Conservation (phyloP, 2,329 filamentous ascomycete genomes). For the Fusarium sp. region DNA sequence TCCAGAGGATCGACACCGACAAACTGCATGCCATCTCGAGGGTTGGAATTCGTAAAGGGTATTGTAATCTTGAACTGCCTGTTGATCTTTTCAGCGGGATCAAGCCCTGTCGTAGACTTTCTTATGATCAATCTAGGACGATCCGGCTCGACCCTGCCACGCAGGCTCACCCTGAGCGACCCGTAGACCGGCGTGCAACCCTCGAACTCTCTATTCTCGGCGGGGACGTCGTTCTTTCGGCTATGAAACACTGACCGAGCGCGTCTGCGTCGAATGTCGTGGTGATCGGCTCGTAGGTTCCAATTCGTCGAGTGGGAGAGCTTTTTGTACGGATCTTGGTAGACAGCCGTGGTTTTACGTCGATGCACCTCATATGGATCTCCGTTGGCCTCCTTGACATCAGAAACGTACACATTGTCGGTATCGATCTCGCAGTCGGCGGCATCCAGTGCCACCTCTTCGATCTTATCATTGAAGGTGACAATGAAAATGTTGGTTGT, state of each 20-base stretch:
- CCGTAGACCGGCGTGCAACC: conserved; percentile 65
- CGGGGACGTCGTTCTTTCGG: conserved; percentile 61
- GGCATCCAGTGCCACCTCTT: conserved; percentile 66
- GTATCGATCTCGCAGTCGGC: conserved; percentile 67
- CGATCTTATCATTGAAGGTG: conserved; percentile 64
- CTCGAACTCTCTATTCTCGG: conserved; percentile 61
- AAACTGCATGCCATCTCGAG: conserved; percentile 90
- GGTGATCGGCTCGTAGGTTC: conserved; percentile 74
- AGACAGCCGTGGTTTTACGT: conserved; percentile 54
- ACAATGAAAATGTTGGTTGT: conserved; percentile 83
- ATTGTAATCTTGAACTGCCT: conserved; percentile 65
- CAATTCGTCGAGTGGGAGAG: conserved; percentile 67
- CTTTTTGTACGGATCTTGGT: conserved; percentile 71
- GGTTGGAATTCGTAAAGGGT: conserved; percentile 77
- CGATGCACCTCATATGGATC: conserved; percentile 49
- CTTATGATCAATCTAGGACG: conserved; percentile 55
- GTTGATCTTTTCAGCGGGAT: conserved; percentile 50
- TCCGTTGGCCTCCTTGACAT: conserved; percentile 49
- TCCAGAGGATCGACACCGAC: conserved; percentile 84
- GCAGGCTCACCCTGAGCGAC: conserved; percentile 57
- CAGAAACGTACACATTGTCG: conserved; percentile 60
- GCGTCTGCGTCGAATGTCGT: conserved; percentile 74
- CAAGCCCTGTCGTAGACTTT: conserved; percentile 50
- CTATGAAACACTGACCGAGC: conserved; percentile 63
- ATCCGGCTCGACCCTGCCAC: conserved; percentile 51